Percentiles rank a stretch among this genome's conserved stretches.
phyloP scores from a whole-genome alignment of 2,329 filamentous ascomycete species.

The Triangularia setosa region DNA sequence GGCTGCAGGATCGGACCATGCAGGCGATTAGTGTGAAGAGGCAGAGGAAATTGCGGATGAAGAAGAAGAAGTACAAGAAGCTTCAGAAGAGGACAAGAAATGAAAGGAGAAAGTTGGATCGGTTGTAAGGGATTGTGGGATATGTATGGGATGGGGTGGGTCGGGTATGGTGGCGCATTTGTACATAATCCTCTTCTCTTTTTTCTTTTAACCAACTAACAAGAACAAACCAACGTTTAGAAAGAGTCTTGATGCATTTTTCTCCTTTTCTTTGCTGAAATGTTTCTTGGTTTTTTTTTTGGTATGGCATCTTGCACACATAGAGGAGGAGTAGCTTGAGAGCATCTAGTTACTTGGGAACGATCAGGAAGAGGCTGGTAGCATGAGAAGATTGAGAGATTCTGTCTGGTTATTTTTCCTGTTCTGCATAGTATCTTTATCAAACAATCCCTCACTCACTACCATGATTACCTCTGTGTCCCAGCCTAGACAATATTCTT shows the following conservation, averaged over 20 bases:
- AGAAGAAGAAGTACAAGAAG: constrained; percentile 99
- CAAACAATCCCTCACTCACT: background rate
- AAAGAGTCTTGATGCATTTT: background rate
- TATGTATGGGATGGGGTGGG: background rate
- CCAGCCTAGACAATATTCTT: constrained; percentile 44
- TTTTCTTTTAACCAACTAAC: constrained; percentile 5
- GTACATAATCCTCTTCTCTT: constrained; percentile 17
- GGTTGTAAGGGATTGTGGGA: constrained; percentile 42
- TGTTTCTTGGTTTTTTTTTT: no score
- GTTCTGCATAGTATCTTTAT: background rate
- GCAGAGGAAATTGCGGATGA: constrained; percentile 96
- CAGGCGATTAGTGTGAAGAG: constrained; percentile 84
- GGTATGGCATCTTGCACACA: constrained; percentile 1
- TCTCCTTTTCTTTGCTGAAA: background rate
- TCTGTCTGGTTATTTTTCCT: background rate
- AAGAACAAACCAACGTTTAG: background rate
- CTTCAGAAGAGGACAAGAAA: constrained; percentile 89
- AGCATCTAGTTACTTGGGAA: background rate
- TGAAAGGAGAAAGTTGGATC: constrained; percentile 77
- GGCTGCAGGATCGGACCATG: constrained; percentile 54
- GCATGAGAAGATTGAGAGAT: background rate
- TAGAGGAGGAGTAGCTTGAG: background rate
- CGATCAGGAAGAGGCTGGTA: background rate
- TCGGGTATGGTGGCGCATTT: background rate
- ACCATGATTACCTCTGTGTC: background rate